Evolutionary conservation across 805 yeast genomes (phyloP).

Genomic region (Wickerhamomyces pijperi): DNA sequence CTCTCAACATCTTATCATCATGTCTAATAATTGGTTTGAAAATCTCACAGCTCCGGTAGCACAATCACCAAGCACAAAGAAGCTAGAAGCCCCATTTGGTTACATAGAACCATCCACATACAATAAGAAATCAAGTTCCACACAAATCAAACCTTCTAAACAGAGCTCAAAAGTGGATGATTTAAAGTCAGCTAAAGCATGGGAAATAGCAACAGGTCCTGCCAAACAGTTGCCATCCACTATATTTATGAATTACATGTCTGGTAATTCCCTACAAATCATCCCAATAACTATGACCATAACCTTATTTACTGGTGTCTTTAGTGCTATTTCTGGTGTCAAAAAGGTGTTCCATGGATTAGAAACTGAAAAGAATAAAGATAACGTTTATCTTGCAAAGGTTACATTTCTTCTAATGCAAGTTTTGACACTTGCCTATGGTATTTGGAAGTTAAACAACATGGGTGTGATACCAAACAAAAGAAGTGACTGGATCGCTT

Average conservation of each 20-base stretch:
- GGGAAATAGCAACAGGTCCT: slow-evolving; percentile 79
- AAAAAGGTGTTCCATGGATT: slow-evolving; percentile 42
- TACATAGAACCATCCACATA: slow-evolving; percentile 3
- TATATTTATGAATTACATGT: slow-evolving; percentile 80
- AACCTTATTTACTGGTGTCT: slow-evolving; percentile 70
- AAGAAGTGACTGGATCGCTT: slow-evolving; percentile 83
- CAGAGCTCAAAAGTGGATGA: slow-evolving; percentile 6
- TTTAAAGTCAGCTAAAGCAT: slow-evolving; percentile 45
- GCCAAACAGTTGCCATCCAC: slow-evolving; percentile 87
- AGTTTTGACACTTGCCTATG: slow-evolving; percentile 53
- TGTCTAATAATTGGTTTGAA: slow-evolving; percentile 7
- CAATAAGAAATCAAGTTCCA: not conserved
- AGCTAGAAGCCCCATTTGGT: slow-evolving; percentile 7
- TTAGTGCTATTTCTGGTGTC: slow-evolving; percentile 56
- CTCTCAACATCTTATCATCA: not conserved
- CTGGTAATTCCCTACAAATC: slow-evolving; percentile 81
- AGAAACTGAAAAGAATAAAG: slow-evolving; percentile 24
- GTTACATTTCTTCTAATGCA: slow-evolving; percentile 32
- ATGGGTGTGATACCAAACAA: slow-evolving; percentile 91
- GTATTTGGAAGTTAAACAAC: slow-evolving; percentile 70
- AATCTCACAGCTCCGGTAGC: too few relatives aligned
- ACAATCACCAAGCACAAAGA: too few relatives aligned
- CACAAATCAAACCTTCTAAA: slow-evolving; percentile 1
- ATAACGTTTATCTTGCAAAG: slow-evolving; percentile 19
- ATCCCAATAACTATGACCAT: slow-evolving; percentile 86